phyloP scores from a whole-genome alignment of 257 asterid genomes.

The Nicotiana undulata region DNA sequence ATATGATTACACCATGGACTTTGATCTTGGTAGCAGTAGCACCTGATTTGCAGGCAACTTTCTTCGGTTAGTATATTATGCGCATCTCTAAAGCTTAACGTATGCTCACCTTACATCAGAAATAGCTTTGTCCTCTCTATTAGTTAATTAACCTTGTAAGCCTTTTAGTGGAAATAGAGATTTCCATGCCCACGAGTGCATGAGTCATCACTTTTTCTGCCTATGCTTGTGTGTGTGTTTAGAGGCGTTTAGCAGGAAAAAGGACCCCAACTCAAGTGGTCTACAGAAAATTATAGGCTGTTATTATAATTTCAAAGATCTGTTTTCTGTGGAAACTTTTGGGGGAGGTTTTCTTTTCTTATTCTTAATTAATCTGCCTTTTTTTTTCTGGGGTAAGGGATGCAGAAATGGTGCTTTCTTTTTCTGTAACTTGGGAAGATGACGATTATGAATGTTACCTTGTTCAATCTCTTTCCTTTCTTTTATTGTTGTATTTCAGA shows the following conservation, averaged over 20 bases:
- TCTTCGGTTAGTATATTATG: neutral
- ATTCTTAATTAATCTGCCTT: too few species aligned
- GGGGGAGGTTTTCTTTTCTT: neutral
- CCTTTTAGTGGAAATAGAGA: neutral
- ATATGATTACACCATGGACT: constrained; percentile 96
- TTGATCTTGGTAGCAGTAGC: constrained; percentile 80
- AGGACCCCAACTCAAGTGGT: neutral
- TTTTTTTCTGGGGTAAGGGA: neutral
- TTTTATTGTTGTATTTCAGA: neutral
- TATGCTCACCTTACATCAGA: neutral
- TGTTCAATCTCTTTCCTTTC: neutral
- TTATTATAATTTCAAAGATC: neutral
- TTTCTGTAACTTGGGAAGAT: neutral
- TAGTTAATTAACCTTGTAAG: neutral
- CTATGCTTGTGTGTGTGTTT: neutral
- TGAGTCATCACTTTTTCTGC: neutral
- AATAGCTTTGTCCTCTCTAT: neutral
- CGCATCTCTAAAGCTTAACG: neutral
- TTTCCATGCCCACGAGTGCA: neutral
- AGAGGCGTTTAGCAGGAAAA: neutral
- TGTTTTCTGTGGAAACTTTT: neutral
- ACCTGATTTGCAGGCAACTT: constrained; percentile 14
- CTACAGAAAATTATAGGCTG: neutral
- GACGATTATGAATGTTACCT: neutral
- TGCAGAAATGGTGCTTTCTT: neutral